Evolutionary conservation across 306 rosid genomes (phyloP), one percentile per base, ranked within the genome.

Genomic region (Vachellia pachyceras): DNA sequence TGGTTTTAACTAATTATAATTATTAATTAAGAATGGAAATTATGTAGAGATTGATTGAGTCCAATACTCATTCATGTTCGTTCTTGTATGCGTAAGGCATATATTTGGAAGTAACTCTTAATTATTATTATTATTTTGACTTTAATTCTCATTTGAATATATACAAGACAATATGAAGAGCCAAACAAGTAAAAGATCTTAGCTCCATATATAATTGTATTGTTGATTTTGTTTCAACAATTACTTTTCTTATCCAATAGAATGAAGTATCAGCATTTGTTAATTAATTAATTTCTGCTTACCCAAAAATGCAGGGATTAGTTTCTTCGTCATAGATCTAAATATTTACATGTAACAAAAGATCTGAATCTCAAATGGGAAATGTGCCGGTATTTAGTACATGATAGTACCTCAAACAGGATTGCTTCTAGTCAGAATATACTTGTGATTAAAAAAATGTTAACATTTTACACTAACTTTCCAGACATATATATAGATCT

Each of bases 51-150:
- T 74, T 67, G 7, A 54, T 49, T 65, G 35, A 76, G 73, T 83
- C 22, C 10, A 18, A 23, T n/a, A 54, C 25, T 18, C 60, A 18
- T 54, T 54, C 80, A 74, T 81, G 82, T 49, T 72, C 39, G 70
- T 84, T 54, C 33, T 29, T 29, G 33, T 83, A 22, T n/a, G n/a
- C n/a, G n/a, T n/a, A n/a, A n/a, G 11, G 10, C 6, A 29, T 29
- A 23, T 12, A 5, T 61, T 13, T 33, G 13, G 13, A 61, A 61
- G 15, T 17, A 39, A 61, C 25, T 2, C 3, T 3, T 0, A 18
- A 18, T 1, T 2, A 29, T 29, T 29, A 29, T 29, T 29, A n/a
- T 54, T 54, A 49, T 54, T 52, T 52, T 54, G 23, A 54, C n/a
- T n/a, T n/a, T n/a, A n/a, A n/a, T n/a, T n/a, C n/a, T n/a, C n/a